These are phyloP conservation scores for sorghum (Sorghum bicolor) DNA, from an alignment of 176 grass and related monocot genomes.

Conservation along the genomic window Sorghum_bicolor_NCBIv3 NC_012870.2:57224001-57224500, in stretches of 20 bases:
- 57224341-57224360: background rate
- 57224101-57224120: constrained; percentile 98
- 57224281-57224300: background rate
- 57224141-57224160: constrained; percentile 94
- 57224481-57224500: background rate
- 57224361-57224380: background rate
- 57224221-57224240: constrained; percentile 80
- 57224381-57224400: background rate
- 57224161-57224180: constrained; percentile 96
- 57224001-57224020: constrained; percentile 17
- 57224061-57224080: constrained; percentile 97
- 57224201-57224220: constrained; percentile 89
- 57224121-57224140: constrained; percentile 97
- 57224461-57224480: background rate
- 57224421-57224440: background rate
- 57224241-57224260: constrained; percentile 51
- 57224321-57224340: background rate
- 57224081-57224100: constrained; percentile 92
- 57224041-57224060: constrained; percentile 94
- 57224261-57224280: background rate
- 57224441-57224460: background rate
- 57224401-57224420: background rate
- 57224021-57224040: constrained; percentile 93
- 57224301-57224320: background rate
- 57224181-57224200: constrained; percentile 92